These are phyloP conservation scores for Aspergillus ustus DNA, from an alignment of 2,329 filamentous ascomycete genomes.

Conservation along the genomic window DNA sequence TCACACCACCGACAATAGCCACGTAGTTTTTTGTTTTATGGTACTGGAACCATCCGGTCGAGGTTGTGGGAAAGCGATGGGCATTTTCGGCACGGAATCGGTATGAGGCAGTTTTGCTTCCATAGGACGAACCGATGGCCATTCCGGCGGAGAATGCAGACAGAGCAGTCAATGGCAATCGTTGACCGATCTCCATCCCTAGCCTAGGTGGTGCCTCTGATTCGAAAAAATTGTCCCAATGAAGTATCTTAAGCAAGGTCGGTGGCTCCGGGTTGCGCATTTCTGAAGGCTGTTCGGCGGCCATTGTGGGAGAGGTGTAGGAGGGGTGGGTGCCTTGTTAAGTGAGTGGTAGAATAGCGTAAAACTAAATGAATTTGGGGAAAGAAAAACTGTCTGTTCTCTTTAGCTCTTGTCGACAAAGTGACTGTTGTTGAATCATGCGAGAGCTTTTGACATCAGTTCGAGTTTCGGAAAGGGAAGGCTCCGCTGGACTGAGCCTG, in stretches of 20 bases:
- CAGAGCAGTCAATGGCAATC: constrained; percentile 67
- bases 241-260: constrained; percentile 34
- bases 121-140: constrained; percentile 71
- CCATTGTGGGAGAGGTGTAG: constrained; percentile 15
- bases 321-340: not conserved
- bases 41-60: constrained; percentile 95
- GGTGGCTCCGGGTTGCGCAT: constrained; percentile 15
- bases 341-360: not conserved
- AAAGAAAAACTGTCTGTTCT: not conserved
- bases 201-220: constrained; percentile 50
- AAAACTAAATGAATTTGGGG: not conserved
- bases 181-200: constrained; percentile 67
- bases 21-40: constrained; percentile 98
- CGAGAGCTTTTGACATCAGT: not conserved
- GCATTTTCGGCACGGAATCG: constrained; percentile 95
- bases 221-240: constrained; percentile 45
- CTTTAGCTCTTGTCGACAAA: not conserved
- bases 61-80: constrained; percentile 82
- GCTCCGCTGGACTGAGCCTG: not conserved
- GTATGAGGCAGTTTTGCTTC: constrained; percentile 73
- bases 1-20: constrained; percentile 74
- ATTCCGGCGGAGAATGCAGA: constrained; percentile 72
- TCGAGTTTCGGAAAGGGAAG: not conserved
- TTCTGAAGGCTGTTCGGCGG: constrained; percentile 17
- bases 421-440: not conserved